These are phyloP conservation scores for Ustilago loliicola DNA, from an alignment of 1,284 basidiomycete species.

Conservation along the genomic window DNA sequence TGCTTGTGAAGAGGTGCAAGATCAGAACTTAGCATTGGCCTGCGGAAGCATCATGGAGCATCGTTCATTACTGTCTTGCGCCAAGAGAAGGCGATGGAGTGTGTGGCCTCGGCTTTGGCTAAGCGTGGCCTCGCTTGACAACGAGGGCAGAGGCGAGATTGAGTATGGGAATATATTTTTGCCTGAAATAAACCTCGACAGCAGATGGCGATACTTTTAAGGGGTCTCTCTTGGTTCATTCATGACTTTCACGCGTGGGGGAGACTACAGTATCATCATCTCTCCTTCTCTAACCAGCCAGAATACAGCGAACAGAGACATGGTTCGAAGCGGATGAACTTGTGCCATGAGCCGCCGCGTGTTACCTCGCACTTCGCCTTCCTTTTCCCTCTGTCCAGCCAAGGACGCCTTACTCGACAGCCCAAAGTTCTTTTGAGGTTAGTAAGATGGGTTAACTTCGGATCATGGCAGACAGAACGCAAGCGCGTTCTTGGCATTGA, in stretches of 20 bases:
- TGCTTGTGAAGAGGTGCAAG: neutral
- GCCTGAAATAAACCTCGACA: neutral
- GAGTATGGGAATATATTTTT: constrained; percentile 8
- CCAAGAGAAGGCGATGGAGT: constrained; percentile 8
- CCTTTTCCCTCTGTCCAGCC: neutral
- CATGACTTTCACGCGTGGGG: constrained; percentile 8
- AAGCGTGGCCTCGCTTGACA: constrained; percentile 18
- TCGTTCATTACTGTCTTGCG: neutral
- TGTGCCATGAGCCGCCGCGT: neutral
- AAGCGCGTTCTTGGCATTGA: constrained; percentile 3
- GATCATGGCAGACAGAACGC: neutral
- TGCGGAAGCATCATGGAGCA: neutral
- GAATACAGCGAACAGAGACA: neutral
- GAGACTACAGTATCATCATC: too few relatives aligned
- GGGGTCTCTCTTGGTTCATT: neutral
- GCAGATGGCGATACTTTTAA: neutral
- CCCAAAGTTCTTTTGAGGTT: neutral
- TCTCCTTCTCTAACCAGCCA: neutral
- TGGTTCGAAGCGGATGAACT: neutral
- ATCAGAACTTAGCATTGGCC: neutral
- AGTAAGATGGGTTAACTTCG: neutral
- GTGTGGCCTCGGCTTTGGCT: constrained; percentile 8
- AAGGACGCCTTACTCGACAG: neutral
- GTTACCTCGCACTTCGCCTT: neutral
- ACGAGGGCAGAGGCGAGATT: constrained; percentile 1